Percentiles rank a stretch among this genome's conserved stretches.
Conservation (phyloP, 1,139 yeast genomes). For the Sugiyamaella neomexicana region DNA sequence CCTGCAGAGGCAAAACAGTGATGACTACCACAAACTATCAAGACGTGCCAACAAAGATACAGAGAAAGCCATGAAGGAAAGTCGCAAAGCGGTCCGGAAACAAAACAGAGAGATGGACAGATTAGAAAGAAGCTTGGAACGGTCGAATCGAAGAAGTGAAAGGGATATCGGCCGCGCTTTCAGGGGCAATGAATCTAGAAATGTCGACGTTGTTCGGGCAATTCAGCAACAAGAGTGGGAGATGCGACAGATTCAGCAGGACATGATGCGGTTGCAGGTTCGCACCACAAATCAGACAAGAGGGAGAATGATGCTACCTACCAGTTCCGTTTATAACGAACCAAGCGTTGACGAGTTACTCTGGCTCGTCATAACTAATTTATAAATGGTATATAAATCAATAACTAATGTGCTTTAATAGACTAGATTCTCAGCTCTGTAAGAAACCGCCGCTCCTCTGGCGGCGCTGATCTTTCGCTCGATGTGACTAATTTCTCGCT, state of each 20-base stretch:
- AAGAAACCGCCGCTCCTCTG: no score
- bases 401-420: no score
- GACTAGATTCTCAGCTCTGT: no score
- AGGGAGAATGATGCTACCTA: background rate
- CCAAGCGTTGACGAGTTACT: background rate
- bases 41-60: background rate
- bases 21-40: background rate
- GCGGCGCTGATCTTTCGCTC: no score
- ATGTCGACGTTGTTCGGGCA: background rate
- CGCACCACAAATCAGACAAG: background rate
- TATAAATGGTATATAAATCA: no score
- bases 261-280: constrained; percentile 1
- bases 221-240: constrained; percentile 5
- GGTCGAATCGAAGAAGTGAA: constrained; percentile 1
- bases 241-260: constrained; percentile 7
- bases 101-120: constrained; percentile 2
- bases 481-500: background rate
- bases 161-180: constrained; percentile 4
- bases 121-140: constrained; percentile 2
- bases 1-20: background rate
- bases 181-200: background rate
- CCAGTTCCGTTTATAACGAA: background rate
- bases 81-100: background rate
- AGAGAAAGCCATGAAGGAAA: background rate
- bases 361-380: constrained; percentile 1